phyloP scores from a whole-genome alignment of 306 rosid species.

The Sphenostylis stenocarpa region DNA sequence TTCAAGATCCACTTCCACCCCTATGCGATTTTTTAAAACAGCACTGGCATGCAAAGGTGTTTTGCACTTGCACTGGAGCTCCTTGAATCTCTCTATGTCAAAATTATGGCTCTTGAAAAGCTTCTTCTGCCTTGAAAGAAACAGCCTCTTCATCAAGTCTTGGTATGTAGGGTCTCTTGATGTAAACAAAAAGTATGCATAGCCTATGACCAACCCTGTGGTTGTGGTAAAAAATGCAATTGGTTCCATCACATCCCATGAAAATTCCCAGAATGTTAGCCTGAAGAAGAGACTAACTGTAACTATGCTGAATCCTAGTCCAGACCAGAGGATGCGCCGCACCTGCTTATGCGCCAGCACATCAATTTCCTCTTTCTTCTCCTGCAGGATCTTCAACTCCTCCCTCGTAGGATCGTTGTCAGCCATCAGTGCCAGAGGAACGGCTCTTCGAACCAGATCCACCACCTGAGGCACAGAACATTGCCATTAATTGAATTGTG shows the following conservation, averaged over 20 bases:
- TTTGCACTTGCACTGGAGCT: conserved; percentile 65
- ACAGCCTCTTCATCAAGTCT: conserved; percentile 86
- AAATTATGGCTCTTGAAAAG: conserved; percentile 57
- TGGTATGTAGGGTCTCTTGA: conserved; percentile 94
- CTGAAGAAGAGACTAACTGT: conserved; percentile 82
- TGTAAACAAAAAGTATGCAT: conserved; percentile 84
- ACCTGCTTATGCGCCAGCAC: conserved; percentile 77
- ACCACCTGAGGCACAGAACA: conserved; percentile 59
- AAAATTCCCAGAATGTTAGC: conserved; percentile 96
- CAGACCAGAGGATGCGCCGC: conserved; percentile 77
- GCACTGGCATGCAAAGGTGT: conserved; percentile 45
- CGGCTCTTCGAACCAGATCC: conserved; percentile 76
- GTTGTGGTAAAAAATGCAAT: conserved; percentile 82
- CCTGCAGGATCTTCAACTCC: conserved; percentile 68
- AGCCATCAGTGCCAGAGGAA: conserved; percentile 68
- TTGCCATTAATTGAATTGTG: conserved; percentile 19
- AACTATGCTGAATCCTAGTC: conserved; percentile 48
- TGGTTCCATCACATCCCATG: conserved; percentile 99
- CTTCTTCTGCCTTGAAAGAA: conserved; percentile 78
- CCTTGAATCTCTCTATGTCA: conserved; percentile 66
- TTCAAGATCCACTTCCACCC: conserved; percentile 66
- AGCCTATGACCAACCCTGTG: conserved; percentile 72
- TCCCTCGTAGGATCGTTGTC: conserved; percentile 68
- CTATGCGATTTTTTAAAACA: conserved; percentile 59
- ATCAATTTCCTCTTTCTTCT: conserved; percentile 82